These are phyloP conservation scores for Monosporascus sp. DNA, from an alignment of 2,329 filamentous ascomycete species.

Conservation along the genomic window DNA sequence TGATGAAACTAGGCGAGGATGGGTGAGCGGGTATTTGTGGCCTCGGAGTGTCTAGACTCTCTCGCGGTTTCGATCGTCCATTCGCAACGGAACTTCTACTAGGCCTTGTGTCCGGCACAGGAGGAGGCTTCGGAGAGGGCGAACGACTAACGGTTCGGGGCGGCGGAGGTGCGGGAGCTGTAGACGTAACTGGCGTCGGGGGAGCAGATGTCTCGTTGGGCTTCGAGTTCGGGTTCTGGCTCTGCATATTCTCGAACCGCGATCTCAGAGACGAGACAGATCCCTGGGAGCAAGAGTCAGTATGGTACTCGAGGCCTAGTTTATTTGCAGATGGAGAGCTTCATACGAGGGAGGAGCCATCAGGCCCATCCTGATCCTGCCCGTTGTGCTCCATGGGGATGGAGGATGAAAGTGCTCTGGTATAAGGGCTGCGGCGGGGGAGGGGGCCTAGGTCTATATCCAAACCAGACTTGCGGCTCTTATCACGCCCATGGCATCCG, in stretches of 20 bases:
- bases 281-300: slow-evolving; percentile 44
- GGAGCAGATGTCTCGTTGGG: slow-evolving; percentile 21
- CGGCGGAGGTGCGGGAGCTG: slow-evolving; percentile 26
- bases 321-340: slow-evolving; percentile 4
- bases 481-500: slow-evolving; percentile 19
- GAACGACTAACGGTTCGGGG: slow-evolving; percentile 29
- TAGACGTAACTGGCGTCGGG: slow-evolving; percentile 21
- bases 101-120: slow-evolving; percentile 27
- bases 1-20: slow-evolving; percentile 22
- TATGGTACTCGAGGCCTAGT: slow-evolving; percentile 17
- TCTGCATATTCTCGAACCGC: slow-evolving; percentile 74
- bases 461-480: background rate
- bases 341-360: slow-evolving; percentile 71
- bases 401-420: slow-evolving; percentile 12
- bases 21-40: slow-evolving; percentile 35
- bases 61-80: slow-evolving; percentile 20
- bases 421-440: slow-evolving; percentile 16
- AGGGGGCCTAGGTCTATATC: slow-evolving; percentile 1
- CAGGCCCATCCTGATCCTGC: slow-evolving; percentile 58
- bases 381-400: slow-evolving; percentile 37
- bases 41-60: slow-evolving; percentile 10
- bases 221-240: slow-evolving; percentile 40
- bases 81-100: slow-evolving; percentile 20
- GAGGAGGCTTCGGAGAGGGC: slow-evolving; percentile 28
- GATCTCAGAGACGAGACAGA: slow-evolving; percentile 77